Percentiles rank a stretch among this genome's conserved stretches.
phyloP scores from a whole-genome alignment of 108 stramenopile species.

The Schizochytrium sp. region DNA sequence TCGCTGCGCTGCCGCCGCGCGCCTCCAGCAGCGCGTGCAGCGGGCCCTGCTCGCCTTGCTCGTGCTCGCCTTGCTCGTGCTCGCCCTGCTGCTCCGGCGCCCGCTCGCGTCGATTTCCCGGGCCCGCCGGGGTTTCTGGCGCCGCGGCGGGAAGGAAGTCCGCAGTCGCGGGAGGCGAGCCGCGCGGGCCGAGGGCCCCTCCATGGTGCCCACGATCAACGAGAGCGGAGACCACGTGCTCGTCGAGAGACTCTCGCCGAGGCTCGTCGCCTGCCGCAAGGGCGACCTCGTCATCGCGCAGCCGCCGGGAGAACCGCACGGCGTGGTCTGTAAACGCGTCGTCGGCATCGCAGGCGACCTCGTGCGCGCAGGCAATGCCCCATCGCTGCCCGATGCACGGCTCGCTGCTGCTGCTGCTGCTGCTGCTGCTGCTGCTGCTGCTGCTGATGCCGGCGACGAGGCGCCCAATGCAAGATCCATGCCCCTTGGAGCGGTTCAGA shows the following conservation, averaged over 20 bases:
- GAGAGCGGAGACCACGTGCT: not conserved
- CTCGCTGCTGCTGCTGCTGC: no score
- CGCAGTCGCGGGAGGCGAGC: no score
- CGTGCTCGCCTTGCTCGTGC: no score
- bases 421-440: no score
- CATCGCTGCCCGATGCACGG: not conserved
- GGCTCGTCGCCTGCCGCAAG: not conserved
- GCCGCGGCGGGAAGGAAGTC: no score
- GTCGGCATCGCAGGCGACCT: not conserved
- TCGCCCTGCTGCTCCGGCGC: no score
- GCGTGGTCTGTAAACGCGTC: not conserved
- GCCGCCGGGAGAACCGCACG: not conserved
- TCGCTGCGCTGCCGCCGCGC: no score
- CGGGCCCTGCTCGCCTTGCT: no score
- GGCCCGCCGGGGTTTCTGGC: no score
- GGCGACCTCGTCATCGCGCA: not conserved
- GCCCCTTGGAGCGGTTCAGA: not conserved
- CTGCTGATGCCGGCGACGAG: not conserved
- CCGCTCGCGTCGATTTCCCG: no score
- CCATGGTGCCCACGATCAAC: not conserved
- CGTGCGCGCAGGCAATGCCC: not conserved
- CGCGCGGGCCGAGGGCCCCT: not conserved
- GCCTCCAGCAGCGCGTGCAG: no score
- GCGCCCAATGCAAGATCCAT: not conserved
- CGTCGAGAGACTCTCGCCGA: not conserved